Percentiles rank a stretch among this genome's conserved stretches.
phyloP scores from a whole-genome alignment of 148 eudicot species.

The Fallopia convolvulus region DNA sequence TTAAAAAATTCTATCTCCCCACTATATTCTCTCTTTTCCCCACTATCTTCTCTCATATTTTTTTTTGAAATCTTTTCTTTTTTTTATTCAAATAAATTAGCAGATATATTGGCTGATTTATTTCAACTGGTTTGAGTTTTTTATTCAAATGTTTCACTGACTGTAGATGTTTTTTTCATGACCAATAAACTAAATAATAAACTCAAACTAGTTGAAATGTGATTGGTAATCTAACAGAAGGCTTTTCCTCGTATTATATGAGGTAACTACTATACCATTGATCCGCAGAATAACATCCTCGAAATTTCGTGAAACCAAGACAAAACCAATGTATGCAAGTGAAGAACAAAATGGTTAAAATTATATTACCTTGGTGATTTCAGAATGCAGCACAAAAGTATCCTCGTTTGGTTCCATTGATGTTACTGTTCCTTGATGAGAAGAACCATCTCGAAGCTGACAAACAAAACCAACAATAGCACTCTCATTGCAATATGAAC shows the following conservation, averaged over 20 bases:
- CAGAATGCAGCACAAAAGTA: slow-evolving; percentile 69
- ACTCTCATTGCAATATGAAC: background rate
- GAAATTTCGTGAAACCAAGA: background rate
- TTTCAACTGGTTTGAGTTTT: too few species aligned
- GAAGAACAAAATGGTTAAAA: background rate
- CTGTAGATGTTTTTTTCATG: too few species aligned
- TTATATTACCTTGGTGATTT: slow-evolving; percentile 42
- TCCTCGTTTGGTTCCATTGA: slow-evolving; percentile 95
- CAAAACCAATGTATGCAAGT: background rate
- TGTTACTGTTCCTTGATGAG: slow-evolving; percentile 83
- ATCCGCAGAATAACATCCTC: background rate
- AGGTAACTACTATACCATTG: background rate
- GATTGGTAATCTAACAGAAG: background rate
- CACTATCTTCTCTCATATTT: too few species aligned
- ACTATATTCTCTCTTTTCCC: too few species aligned
- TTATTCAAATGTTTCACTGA: too few species aligned
- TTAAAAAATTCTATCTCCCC: too few species aligned
- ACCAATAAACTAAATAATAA: too few species aligned
- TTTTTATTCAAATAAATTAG: too few species aligned
- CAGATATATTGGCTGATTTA: too few species aligned
- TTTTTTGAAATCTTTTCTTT: too few species aligned
- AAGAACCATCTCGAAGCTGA: slow-evolving; percentile 87
- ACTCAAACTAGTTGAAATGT: too few species aligned
- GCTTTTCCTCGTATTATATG: background rate
- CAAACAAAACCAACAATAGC: slow-evolving; percentile 12